phyloP scores from a whole-genome alignment of 305 asterid genomes.

The Lippia alba region DNA sequence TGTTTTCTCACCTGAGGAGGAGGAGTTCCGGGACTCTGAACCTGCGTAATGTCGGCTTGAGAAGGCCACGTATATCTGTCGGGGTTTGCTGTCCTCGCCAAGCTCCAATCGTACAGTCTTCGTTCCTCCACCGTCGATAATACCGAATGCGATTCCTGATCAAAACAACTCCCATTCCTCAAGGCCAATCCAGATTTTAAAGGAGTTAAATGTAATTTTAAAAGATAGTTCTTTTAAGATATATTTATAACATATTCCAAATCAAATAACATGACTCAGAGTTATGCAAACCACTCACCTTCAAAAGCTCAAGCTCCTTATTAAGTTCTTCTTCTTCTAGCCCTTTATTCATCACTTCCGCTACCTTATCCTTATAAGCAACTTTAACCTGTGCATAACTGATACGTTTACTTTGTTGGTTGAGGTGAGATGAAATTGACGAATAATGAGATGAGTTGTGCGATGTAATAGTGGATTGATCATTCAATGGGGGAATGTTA shows the following conservation, averaged over 20 bases:
- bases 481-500: no score
- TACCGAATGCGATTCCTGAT: slow-evolving; percentile 63
- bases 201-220: no score
- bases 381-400: slow-evolving; percentile 46
- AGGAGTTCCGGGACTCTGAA: slow-evolving; percentile 41
- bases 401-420: no score
- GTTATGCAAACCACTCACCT: slow-evolving; percentile 30
- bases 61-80: slow-evolving; percentile 73
- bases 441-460: no score
- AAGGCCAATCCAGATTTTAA: no score
- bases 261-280: no score
- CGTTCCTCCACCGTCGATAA: slow-evolving; percentile 68
- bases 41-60: slow-evolving; percentile 64
- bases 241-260: no score
- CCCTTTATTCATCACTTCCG: slow-evolving; percentile 51
- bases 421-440: no score
- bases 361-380: slow-evolving; percentile 59
- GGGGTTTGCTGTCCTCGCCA: slow-evolving; percentile 60
- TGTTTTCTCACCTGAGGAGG: slow-evolving; percentile 61
- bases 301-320: slow-evolving; percentile 58
- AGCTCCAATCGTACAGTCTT: slow-evolving; percentile 84
- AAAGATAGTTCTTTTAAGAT: no score
- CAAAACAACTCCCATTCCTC: background rate
- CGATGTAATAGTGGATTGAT: no score
- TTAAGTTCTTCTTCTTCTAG: slow-evolving; percentile 54